phyloP scores from a whole-genome alignment of 768 basidiomycete genomes.

The Tubosaeta sp. region DNA sequence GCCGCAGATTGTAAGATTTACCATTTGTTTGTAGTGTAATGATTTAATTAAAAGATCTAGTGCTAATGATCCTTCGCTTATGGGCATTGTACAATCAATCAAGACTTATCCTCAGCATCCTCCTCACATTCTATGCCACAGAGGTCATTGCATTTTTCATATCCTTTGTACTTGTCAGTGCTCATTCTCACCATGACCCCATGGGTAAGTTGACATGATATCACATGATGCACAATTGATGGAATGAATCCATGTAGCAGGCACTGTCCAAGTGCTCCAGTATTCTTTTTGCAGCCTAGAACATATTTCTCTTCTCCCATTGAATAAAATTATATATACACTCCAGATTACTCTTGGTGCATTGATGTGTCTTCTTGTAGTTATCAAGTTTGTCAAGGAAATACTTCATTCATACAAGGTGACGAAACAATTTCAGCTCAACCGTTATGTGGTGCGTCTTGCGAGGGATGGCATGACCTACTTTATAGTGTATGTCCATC shows the following conservation, averaged over 20 bases:
- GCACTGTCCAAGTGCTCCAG: not conserved
- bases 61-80: not conserved
- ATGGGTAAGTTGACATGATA: no score
- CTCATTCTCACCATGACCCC: no score
- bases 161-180: no score
- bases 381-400: not conserved
- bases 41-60: no score
- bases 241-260: not conserved
- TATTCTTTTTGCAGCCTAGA: not conserved
- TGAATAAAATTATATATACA: no score
- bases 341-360: not conserved
- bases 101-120: not conserved
- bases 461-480: not conserved
- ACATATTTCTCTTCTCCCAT: no score
- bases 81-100: not conserved
- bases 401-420: not conserved
- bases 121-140: not conserved
- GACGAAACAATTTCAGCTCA: not conserved
- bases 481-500: no score
- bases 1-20: not conserved
- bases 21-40: not conserved
- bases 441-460: not conserved
- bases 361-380: not conserved
- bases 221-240: no score
- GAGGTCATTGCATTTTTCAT: not conserved